phyloP scores from a whole-genome alignment of 495 filamentous ascomycete genomes.

The Talaromyces trachyspermus region DNA sequence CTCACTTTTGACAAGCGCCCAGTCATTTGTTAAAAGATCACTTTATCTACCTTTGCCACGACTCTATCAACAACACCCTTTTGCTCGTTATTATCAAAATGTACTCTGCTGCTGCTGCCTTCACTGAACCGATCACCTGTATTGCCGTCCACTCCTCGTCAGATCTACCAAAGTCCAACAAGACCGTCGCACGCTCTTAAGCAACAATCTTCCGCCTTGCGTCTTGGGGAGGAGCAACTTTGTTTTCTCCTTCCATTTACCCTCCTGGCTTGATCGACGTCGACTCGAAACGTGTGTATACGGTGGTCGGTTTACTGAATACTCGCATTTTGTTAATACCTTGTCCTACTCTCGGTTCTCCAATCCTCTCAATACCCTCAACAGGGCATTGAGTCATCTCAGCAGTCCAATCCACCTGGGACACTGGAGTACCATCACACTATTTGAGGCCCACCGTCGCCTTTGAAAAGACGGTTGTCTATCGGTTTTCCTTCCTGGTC shows the following conservation, averaged over 20 bases:
- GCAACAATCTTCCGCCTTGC: constrained; percentile 1
- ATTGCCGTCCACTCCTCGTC: constrained; percentile 20
- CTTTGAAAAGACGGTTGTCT: constrained; percentile 42
- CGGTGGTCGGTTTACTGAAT: constrained; percentile 19
- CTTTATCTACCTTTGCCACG: not conserved
- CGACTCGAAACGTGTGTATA: constrained; percentile 14
- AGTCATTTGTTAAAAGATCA: not conserved
- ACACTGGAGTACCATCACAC: constrained; percentile 25
- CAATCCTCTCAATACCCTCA: constrained; percentile 6
- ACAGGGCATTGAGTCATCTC: constrained; percentile 9
- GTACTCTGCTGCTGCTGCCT: constrained; percentile 23
- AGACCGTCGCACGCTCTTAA: constrained; percentile 19
- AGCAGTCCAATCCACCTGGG: constrained; percentile 12
- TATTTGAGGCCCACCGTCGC: constrained; percentile 42
- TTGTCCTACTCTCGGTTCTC: constrained; percentile 3
- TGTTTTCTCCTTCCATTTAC: constrained; percentile 12
- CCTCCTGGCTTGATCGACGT: constrained; percentile 19
- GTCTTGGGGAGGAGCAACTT: not conserved
- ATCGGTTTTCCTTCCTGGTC: constrained; percentile 43
- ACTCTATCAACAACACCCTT: not conserved
- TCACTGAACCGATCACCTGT: constrained; percentile 25
- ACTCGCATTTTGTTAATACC: constrained; percentile 4
- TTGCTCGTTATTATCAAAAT: constrained; percentile 19
- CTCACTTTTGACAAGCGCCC: constrained; percentile 2
- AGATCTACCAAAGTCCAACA: constrained; percentile 19